Conservation (phyloP, 1,284 basidiomycete genomes). For the Leccinum pallidistipes region DNA sequence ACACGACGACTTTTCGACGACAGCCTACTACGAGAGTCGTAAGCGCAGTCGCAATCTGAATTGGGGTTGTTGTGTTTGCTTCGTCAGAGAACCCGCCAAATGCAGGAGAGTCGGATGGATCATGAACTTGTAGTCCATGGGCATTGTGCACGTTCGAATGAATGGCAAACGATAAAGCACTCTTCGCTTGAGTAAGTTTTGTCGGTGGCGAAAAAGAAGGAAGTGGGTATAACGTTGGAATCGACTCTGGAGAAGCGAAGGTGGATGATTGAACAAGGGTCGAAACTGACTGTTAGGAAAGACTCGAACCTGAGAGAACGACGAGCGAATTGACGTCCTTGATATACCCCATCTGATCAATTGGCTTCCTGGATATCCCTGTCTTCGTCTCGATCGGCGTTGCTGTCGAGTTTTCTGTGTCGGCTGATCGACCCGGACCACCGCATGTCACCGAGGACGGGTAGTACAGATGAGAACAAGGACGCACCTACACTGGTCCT, state of each 20-base stretch:
- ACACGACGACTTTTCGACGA: conserved; percentile 81
- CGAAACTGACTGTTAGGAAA: conserved; percentile 16
- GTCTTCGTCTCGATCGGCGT: conserved; percentile 69
- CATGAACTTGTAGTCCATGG: conserved; percentile 11
- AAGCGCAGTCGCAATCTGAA: conserved; percentile 55
- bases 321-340: conserved; percentile 82
- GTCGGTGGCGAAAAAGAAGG: conserved; percentile 70
- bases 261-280: neutral
- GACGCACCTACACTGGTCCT: conserved; percentile 38
- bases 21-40: conserved; percentile 86
- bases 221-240: conserved; percentile 63
- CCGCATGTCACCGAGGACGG: conserved; percentile 1
- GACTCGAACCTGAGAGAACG: conserved; percentile 68
- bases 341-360: conserved; percentile 86
- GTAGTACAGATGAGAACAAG: neutral
- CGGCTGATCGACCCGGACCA: conserved; percentile 19
- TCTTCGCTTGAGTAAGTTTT: conserved; percentile 70
- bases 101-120: neutral
- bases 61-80: conserved; percentile 31
- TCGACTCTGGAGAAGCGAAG: conserved; percentile 47
- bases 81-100: conserved; percentile 29
- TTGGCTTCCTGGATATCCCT: conserved; percentile 60
- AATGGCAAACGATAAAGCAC: conserved; percentile 79
- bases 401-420: conserved; percentile 38
- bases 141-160: conserved; percentile 56